These are phyloP conservation scores for Cladophialophora carrionii DNA, from an alignment of 2,329 filamentous ascomycete species.

Conservation along the genomic window DNA sequence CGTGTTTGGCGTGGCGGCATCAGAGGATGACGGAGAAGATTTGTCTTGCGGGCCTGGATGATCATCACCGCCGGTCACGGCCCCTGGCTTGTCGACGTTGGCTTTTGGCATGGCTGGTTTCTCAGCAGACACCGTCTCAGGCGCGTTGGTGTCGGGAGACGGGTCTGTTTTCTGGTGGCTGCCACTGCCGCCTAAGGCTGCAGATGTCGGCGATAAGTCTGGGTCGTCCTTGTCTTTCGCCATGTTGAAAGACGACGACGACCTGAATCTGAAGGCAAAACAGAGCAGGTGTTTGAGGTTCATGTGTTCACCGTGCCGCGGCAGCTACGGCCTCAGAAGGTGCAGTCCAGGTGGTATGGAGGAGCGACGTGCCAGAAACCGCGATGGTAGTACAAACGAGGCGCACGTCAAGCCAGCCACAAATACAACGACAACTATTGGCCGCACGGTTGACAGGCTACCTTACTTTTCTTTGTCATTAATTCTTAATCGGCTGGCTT, in stretches of 20 bases:
- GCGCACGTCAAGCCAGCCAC: constrained; percentile 5
- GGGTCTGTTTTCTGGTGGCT: not conserved
- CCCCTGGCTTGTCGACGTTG: not conserved
- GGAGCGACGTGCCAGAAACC: constrained; percentile 1
- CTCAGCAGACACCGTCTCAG: not conserved
- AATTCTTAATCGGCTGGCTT: not conserved
- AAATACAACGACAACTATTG: constrained; percentile 6
- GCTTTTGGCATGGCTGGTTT: not conserved
- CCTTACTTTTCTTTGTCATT: not conserved
- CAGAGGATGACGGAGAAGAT: not conserved
- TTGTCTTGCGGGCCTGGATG: not conserved
- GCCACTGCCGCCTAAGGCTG: not conserved
- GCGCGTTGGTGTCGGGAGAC: not conserved
- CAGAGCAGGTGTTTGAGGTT: constrained; percentile 4
- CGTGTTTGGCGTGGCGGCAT: constrained; percentile 3
- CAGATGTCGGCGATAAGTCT: not conserved
- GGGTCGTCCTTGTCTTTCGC: constrained; percentile 13
- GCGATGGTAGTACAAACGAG: constrained; percentile 13
- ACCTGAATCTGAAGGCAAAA: not conserved
- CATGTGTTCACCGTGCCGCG: not conserved
- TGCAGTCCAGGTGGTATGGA: not conserved
- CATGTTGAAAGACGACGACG: constrained; percentile 4
- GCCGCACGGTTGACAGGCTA: constrained; percentile 5
- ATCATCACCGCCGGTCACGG: not conserved
- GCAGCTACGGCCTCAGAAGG: constrained; percentile 6